phyloP scores from a whole-genome alignment of 345 rosid species.

The Stellera chamaejasme region DNA sequence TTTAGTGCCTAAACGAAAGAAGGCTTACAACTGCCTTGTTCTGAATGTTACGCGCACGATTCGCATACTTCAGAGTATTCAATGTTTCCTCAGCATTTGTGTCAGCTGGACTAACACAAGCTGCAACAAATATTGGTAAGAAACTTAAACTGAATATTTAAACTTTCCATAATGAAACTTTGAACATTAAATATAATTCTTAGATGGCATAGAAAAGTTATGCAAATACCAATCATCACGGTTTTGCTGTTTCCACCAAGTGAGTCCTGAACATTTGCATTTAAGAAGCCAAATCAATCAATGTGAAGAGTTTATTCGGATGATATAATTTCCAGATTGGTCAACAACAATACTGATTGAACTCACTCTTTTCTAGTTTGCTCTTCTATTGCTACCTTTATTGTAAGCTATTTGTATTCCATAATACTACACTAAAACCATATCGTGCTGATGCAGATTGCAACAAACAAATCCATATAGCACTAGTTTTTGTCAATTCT shows the following conservation, averaged over 20 bases:
- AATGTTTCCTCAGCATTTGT: constrained; percentile 96
- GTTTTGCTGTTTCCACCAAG: constrained; percentile 99
- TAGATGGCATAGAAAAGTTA: background rate
- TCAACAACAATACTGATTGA: background rate
- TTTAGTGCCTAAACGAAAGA: constrained; percentile 3
- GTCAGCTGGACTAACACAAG: constrained; percentile 99
- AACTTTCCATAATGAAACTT: background rate
- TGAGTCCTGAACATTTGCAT: constrained; percentile 60
- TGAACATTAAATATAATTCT: background rate
- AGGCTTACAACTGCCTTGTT: constrained; percentile 85
- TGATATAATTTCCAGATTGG: background rate
- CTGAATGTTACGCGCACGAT: constrained; percentile 96
- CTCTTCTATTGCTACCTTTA: too few species aligned
- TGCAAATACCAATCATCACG: constrained; percentile 83
- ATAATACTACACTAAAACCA: too few species aligned
- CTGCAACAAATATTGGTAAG: constrained; percentile 27
- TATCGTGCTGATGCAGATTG: too few species aligned
- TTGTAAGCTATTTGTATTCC: too few species aligned
- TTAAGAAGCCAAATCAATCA: background rate
- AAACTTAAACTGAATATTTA: background rate
- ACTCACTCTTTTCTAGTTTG: too few species aligned
- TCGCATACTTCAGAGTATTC: constrained; percentile 93
- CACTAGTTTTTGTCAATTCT: too few species aligned
- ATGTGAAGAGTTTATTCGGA: background rate
- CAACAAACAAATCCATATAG: too few species aligned